These are phyloP conservation scores for Mallotus japonicus DNA, from an alignment of 441 rosid species.

Conservation along the genomic window DNA sequence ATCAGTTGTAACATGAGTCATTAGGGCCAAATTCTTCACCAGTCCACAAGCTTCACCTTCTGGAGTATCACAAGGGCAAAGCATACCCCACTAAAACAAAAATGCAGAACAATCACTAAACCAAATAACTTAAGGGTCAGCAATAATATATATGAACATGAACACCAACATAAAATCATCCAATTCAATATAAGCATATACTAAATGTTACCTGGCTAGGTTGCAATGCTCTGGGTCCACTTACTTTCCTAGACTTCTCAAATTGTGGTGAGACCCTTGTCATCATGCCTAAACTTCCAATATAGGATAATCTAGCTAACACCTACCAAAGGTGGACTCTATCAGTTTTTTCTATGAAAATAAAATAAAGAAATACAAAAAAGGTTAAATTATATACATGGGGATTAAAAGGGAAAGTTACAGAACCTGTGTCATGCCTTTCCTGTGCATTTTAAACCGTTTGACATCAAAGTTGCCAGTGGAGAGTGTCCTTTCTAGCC, in stretches of 20 bases:
- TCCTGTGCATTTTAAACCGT: constrained; percentile 94
- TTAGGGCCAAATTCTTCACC: constrained; percentile 95
- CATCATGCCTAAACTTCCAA: constrained; percentile 77
- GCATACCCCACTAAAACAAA: constrained; percentile 94
- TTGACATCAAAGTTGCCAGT: constrained; percentile 92
- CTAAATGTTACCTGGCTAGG: constrained; percentile 80
- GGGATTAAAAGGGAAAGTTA: constrained; percentile 4
- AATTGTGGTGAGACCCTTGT: constrained; percentile 87
- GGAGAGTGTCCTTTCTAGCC: constrained; percentile 90
- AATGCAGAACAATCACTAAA: constrained; percentile 8
- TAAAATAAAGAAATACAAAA: constrained; percentile 19
- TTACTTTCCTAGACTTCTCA: constrained; percentile 98
- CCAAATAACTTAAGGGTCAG: constrained; percentile 2
- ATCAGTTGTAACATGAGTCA: constrained; percentile 99
- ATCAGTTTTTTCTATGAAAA: constrained; percentile 19
- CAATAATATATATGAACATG: constrained; percentile 10
- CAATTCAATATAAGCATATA: constrained; percentile 16
- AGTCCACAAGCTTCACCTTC: constrained; percentile 99
- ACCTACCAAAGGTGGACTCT: constrained; percentile 46
- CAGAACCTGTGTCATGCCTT: constrained; percentile 93
- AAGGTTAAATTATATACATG: constrained; percentile 17
- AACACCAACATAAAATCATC: constrained; percentile 12
- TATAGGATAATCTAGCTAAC: constrained; percentile 74
- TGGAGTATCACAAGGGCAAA: constrained; percentile 98
- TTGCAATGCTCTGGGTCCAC: constrained; percentile 99